Base-by-base conservation (phyloP, 1,139 yeast genomes). In the Scheffersomyces lignicola region DNA sequence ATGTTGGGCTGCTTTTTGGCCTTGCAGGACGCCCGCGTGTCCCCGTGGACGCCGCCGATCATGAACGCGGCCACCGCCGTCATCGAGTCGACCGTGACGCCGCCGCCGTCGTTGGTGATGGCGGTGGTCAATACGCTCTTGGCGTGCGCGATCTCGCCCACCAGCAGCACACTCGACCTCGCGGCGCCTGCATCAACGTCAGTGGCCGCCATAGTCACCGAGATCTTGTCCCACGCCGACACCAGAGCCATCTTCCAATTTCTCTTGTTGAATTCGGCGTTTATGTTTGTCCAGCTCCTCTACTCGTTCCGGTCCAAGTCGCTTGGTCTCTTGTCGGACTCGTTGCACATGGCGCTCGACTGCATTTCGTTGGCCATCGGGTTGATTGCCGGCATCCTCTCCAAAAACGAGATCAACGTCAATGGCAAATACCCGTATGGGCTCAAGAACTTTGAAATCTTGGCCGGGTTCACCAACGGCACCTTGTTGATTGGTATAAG, bases 401-500 rank as follows among this genome's bases (percentile, higher is more conserved):
- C 78, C 31, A 74, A 74, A 37, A 58, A 62, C 20, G 63, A 65
- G 10, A 56, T 64, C 32, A 62, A 69, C 36, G 78, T 90, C 7
- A 80, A 79, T 38, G 74, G 82, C 10, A 72, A 78, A 39, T 92
- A 77, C 51, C 97, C 98, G 0, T 89, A 87, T 62, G 97, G 97
- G 0, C 68, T 90, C 39, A 73, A 80, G 10, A 80, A 88, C 55
- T 81, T 92, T 33, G 98, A 90, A 53, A 88, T 94, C 1, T 69
- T 94, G 39, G 94, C 97, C 0, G 98, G 98, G 0, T 92, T 92
- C 51, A 86, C 97, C 5, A 92, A 92, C 57, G 98, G 96, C 7
- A 83, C 95, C 5, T 61, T 92, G 32, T 67, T 92, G 33, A 63
- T 94, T 20, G 97, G 96, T 2, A 92, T 92, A 31, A 89, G 92